phyloP scores from a whole-genome alignment of 2,329 filamentous ascomycete species.

The Botrytis byssoidea region DNA sequence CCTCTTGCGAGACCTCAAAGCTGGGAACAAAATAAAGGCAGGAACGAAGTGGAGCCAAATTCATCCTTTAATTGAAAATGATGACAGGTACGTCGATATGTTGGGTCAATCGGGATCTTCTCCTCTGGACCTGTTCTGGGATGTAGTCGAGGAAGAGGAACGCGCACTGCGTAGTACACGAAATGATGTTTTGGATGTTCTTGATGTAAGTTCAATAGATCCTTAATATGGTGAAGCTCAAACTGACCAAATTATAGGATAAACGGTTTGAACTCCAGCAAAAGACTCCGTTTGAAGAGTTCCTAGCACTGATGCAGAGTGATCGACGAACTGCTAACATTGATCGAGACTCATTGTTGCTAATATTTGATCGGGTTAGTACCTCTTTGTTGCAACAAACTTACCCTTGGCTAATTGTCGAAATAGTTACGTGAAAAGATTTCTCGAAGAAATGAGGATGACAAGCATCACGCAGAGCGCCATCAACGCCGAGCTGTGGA shows the following conservation, averaged over 20 bases:
- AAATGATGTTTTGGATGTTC: slow-evolving; percentile 82
- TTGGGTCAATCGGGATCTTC: slow-evolving; percentile 81
- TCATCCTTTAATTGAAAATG: slow-evolving; percentile 69
- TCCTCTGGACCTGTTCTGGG: slow-evolving; percentile 93
- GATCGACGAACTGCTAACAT: slow-evolving; percentile 87
- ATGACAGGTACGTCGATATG: slow-evolving; percentile 80
- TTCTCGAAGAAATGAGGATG: slow-evolving; percentile 76
- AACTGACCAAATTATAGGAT: slow-evolving; percentile 59
- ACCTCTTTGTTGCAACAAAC: background rate
- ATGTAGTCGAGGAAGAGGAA: slow-evolving; percentile 91
- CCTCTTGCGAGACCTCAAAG: slow-evolving; percentile 71
- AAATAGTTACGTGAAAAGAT: slow-evolving; percentile 78
- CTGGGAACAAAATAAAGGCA: slow-evolving; percentile 79
- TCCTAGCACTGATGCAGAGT: slow-evolving; percentile 75
- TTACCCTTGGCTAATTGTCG: slow-evolving; percentile 31
- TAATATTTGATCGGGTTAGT: slow-evolving; percentile 79
- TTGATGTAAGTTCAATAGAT: slow-evolving; percentile 64
- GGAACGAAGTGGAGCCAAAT: slow-evolving; percentile 88
- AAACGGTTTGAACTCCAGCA: slow-evolving; percentile 87
- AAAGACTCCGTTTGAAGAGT: slow-evolving; percentile 86
- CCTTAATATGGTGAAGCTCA: background rate
- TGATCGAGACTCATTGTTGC: slow-evolving; percentile 71
- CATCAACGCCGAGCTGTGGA: slow-evolving; percentile 84
- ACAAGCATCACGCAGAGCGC: slow-evolving; percentile 77
- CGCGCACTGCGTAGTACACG: slow-evolving; percentile 75